phyloP scores from a whole-genome alignment of 768 basidiomycete genomes.

The Lentinula raphanica region DNA sequence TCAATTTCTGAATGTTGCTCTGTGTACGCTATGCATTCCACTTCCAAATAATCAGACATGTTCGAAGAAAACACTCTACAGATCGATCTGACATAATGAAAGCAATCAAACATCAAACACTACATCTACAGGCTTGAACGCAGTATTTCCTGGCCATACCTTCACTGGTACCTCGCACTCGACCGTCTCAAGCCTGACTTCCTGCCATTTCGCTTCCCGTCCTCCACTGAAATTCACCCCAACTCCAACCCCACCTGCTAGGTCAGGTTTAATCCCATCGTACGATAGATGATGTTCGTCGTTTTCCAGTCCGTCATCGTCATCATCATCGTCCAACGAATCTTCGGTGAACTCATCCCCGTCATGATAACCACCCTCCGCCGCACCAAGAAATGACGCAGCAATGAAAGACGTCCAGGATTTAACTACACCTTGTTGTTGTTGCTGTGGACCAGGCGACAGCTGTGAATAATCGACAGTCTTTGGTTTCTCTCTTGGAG shows the following conservation, averaged over 20 bases:
- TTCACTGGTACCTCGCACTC: slow-evolving; percentile 90
- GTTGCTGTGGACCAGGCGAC: slow-evolving; percentile 3
- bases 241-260: slow-evolving; percentile 45
- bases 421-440: slow-evolving; percentile 9
- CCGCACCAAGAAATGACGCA: slow-evolving; percentile 31
- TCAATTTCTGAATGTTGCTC: no score
- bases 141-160: slow-evolving; percentile 88
- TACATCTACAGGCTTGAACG: slow-evolving; percentile 73
- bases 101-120: slow-evolving; percentile 60
- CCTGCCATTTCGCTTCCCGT: slow-evolving; percentile 58
- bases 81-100: no score
- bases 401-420: slow-evolving; percentile 38
- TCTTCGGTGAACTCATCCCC: slow-evolving; percentile 36
- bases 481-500: slow-evolving; percentile 51
- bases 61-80: neutral
- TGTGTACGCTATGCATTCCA: no score
- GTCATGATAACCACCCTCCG: slow-evolving; percentile 49
- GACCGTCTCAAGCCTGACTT: slow-evolving; percentile 76
- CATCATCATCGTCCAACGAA: slow-evolving; percentile 38
- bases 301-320: slow-evolving; percentile 13
- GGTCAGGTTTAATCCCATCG: slow-evolving; percentile 44
- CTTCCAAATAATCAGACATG: no score
- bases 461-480: neutral
- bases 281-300: slow-evolving; percentile 28
- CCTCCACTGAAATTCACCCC: slow-evolving; percentile 47